These are phyloP conservation scores for Fusarium albidum DNA, from an alignment of 2,329 filamentous ascomycete species.

Conservation along the genomic window DNA sequence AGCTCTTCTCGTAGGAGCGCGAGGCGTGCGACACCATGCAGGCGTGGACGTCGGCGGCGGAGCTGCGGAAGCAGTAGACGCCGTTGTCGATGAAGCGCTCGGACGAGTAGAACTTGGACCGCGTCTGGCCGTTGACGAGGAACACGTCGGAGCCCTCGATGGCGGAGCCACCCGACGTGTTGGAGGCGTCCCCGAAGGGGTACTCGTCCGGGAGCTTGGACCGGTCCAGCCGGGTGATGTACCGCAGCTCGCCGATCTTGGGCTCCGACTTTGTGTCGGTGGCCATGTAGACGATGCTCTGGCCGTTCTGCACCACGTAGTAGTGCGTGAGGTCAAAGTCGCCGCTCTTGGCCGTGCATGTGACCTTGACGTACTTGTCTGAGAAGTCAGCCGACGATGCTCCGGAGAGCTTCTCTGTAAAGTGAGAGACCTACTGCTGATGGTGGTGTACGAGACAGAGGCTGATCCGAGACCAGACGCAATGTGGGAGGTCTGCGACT, in stretches of 20 bases:
- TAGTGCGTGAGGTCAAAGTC: slow-evolving; percentile 64
- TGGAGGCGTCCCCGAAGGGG: slow-evolving; percentile 63
- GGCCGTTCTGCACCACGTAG: slow-evolving; percentile 67
- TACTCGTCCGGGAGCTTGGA: slow-evolving; percentile 59
- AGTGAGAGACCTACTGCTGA: slow-evolving; percentile 39
- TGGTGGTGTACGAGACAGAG: slow-evolving; percentile 58
- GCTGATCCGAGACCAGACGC: slow-evolving; percentile 57
- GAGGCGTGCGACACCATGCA: slow-evolving; percentile 64
- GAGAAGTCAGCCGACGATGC: not conserved
- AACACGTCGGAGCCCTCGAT: slow-evolving; percentile 69
- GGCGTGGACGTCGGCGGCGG: slow-evolving; percentile 57
- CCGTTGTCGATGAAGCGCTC: slow-evolving; percentile 75
- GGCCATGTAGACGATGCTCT: slow-evolving; percentile 66
- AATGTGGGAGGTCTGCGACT: slow-evolving; percentile 47
- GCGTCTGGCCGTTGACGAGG: slow-evolving; percentile 67
- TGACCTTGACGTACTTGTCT: slow-evolving; percentile 65
- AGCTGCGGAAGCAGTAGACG: slow-evolving; percentile 67
- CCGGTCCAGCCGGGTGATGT: slow-evolving; percentile 67
- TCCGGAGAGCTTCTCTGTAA: slow-evolving; percentile 6
- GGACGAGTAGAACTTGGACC: slow-evolving; percentile 75
- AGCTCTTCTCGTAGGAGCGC: slow-evolving; percentile 63
- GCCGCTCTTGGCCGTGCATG: slow-evolving; percentile 62
- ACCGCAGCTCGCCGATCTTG: slow-evolving; percentile 67
- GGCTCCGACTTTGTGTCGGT: slow-evolving; percentile 69
- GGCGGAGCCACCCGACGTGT: slow-evolving; percentile 57